Evolutionary conservation across 192 early-diverging fungal species (phyloP), one percentile per base, ranked within the genome.

Genomic region (Gaertneriomyces semiglobifer): DNA sequence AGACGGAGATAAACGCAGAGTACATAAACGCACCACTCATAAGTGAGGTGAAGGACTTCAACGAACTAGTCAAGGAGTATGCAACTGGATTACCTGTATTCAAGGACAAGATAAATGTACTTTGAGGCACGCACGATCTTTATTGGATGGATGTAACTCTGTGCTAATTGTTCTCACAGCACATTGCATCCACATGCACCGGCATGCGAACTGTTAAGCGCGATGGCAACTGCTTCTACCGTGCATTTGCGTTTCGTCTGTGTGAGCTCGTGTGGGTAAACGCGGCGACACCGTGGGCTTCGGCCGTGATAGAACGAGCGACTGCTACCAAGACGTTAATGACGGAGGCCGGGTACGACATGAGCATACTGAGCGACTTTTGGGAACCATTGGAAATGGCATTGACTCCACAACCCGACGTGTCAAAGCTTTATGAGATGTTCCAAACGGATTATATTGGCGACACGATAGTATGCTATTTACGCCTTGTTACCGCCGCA

Each of bases 141-240:
- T 9, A 19, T 47, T n/a, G 57, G 39, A 0, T 12, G 20, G 40
- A 18, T 51, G 7, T 16, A 25, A n/a, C 14, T 39, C 16, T 42
- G 18, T 9, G 48, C 45, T 40, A 64, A 58, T 5, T 12, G 50
- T 19, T 45, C 42, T 51, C 14, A 43, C 43, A 39, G 43, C 33
- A 16, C 41, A 18, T 58, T 1, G 48, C 48, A 18, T 7, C 7
- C 6, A 47, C 66, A 5, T 63, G 52, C 46, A 4, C 50, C 14
- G 60, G 59, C 6, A 5, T 64, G 62, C 58, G 66, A 9, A 12
- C 43, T n/a, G 47, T 39, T 25, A 56, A 33, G 14, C 60, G 60
- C 51, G 77, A 84, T 65, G 82, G 82, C 4, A 84, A 80, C 71
- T 84, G 82, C 68, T 84, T 84, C 69, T 84, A 82, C 72, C 69